Conservation (phyloP, 371 early-diverging fungal species). For the Mortierella sp. region DNA sequence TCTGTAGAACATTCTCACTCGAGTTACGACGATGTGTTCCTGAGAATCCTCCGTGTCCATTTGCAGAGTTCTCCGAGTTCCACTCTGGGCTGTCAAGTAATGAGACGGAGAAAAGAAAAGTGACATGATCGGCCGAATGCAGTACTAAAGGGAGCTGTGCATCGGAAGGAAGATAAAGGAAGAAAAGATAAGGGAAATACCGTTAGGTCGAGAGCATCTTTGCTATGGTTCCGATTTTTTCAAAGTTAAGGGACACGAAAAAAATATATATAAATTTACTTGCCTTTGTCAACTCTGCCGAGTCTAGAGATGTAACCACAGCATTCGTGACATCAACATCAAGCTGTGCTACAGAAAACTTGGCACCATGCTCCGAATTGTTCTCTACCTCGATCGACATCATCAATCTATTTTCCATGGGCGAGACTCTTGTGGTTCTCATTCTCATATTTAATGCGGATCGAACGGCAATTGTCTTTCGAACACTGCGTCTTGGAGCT, state of each 20-base stretch:
- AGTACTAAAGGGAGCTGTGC: conserved; percentile 59
- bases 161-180: neutral
- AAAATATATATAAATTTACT: neutral
- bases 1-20: conserved; percentile 23
- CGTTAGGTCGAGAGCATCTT: neutral
- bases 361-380: conserved; percentile 64
- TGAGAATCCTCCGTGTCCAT: conserved; percentile 11
- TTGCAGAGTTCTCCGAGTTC: conserved; percentile 19
- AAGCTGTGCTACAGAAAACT: conserved; percentile 62
- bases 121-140: conserved; percentile 67
- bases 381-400: conserved; percentile 79
- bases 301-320: conserved; percentile 57
- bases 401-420: conserved; percentile 72
- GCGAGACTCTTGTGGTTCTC: conserved; percentile 72
- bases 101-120: conserved; percentile 69
- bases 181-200: neutral
- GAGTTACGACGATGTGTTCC: conserved; percentile 30
- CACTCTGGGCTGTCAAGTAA: conserved; percentile 63
- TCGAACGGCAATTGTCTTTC: conserved; percentile 61
- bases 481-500: conserved; percentile 58
- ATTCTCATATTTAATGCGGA: conserved; percentile 71
- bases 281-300: conserved; percentile 49
- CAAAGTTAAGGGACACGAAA: neutral
- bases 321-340: conserved; percentile 72
- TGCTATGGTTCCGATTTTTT: neutral